Base-by-base conservation (phyloP, 1,139 yeast genomes). In the Suhomyces bokatorum region DNA sequence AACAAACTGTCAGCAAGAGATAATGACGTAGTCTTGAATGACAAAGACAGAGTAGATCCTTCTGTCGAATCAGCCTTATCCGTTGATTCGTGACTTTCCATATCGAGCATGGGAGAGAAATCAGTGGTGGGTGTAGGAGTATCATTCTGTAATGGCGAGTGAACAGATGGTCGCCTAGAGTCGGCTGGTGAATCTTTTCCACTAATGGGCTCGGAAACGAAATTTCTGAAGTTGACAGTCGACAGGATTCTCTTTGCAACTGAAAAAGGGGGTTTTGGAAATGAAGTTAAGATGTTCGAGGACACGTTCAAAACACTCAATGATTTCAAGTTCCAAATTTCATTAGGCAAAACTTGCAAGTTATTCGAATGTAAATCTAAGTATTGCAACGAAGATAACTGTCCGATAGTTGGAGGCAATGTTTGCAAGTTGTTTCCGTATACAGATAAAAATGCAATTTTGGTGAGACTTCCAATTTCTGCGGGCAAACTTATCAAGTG, bases 361-460 rank as follows among this genome's bases (percentile, higher is more conserved):
- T 90, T 91, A 64, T 95, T 95, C 40, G 88, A 79, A 63, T 93
- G 98, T 40, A 90, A 67, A 63, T 95, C 98, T 51, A 95, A 71
- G 46, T 78, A 74, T 54, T 80, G 85, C 50, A 93, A 72, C 28
- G 80, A 77, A 3, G 70, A 66, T 46, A 93, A 72, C 13, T 75
- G 61, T 1, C 89, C 85, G 34, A 93, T 78, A 14, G 81, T 78
- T 3, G 73, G 61, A 0, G 99, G 97, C n/a, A 95, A 60, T 0
- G 75, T 64, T 49, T 86, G 86, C 46, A 93, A 67, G 55, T 87
- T 87, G 59, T 95, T 95, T 42, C 84, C 82, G 46, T 80, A 84
- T 6, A 85, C 74, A 6, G 96, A 87, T 37, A 93, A 69, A 49
- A 80, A 80, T 3, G 81, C 77, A 54, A 93, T 69, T 46, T 75